Conservation (phyloP, 208 protist genomes). For the Trypanosomatidae sp. region DNA sequence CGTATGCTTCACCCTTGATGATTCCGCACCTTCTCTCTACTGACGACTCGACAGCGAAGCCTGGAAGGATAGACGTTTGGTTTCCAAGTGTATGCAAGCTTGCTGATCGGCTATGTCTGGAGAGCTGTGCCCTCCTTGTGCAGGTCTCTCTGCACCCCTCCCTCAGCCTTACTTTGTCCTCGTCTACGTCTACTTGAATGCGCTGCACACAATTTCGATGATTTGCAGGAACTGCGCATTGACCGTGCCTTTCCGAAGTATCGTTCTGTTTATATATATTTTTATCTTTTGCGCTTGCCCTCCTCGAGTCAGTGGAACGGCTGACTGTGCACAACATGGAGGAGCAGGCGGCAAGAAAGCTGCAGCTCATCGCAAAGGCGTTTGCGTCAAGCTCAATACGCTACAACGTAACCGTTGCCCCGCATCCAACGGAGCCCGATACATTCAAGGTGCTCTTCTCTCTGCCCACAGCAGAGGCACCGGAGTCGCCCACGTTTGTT, state of each 20-base stretch:
- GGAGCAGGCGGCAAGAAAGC: background rate
- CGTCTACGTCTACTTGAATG: background rate
- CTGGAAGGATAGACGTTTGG: background rate
- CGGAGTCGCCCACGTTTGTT: constrained; percentile 57
- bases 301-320: background rate
- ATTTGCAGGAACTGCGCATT: background rate
- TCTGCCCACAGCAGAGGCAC: constrained; percentile 45
- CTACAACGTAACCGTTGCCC: constrained; percentile 61
- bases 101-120: background rate
- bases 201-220: background rate
- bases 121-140: background rate
- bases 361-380: constrained; percentile 39
- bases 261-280: background rate
- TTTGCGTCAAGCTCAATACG: constrained; percentile 33
- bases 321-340: constrained; percentile 1
- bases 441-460: constrained; percentile 61
- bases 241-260: background rate
- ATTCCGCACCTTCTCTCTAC: background rate
- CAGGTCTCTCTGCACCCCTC: background rate
- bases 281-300: background rate
- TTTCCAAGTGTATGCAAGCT: background rate
- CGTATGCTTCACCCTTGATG: background rate
- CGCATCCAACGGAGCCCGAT: constrained; percentile 31
- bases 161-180: background rate
- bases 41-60: background rate